Conservation (phyloP, 495 filamentous ascomycete genomes). For the Tuber borchii region DNA sequence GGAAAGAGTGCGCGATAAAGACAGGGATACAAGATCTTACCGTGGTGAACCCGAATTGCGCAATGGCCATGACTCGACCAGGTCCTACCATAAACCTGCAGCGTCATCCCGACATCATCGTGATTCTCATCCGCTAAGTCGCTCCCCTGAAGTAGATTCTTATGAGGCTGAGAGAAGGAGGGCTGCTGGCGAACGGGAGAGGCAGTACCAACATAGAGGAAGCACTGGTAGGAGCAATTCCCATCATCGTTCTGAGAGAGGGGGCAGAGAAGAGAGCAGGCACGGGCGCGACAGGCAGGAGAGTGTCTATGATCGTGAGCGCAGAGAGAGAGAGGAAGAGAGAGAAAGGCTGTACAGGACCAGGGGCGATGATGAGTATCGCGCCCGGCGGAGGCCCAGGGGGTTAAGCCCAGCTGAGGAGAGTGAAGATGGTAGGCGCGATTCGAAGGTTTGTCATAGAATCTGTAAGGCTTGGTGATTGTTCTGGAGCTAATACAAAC, state of each 20-base stretch:
- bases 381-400: slow-evolving; percentile 56
- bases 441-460: slow-evolving; percentile 51
- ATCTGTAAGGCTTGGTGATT: slow-evolving; percentile 2
- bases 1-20: slow-evolving; percentile 53
- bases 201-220: slow-evolving; percentile 43
- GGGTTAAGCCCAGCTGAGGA: slow-evolving; percentile 72
- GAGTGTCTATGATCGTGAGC: slow-evolving; percentile 62
- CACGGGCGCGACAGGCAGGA: slow-evolving; percentile 48
- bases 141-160: slow-evolving; percentile 46
- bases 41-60: slow-evolving; percentile 50
- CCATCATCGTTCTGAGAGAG: slow-evolving; percentile 45
- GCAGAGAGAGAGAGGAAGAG: slow-evolving; percentile 75
- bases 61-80: slow-evolving; percentile 42
- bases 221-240: slow-evolving; percentile 35
- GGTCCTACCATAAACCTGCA: slow-evolving; percentile 37
- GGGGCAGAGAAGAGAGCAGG: slow-evolving; percentile 47
- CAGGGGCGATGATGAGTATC: slow-evolving; percentile 64
- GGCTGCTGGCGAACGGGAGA: slow-evolving; percentile 43
- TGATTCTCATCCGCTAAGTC: slow-evolving; percentile 46
- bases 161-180: slow-evolving; percentile 45
- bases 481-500: slow-evolving; percentile 18
- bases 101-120: slow-evolving; percentile 36
- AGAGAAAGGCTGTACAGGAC: slow-evolving; percentile 75
- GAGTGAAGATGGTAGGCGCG: slow-evolving; percentile 57
- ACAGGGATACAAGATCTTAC: slow-evolving; percentile 57